Evolutionary conservation across 2,329 filamentous ascomycete genomes (phyloP).

Genomic region (Cephalotrichum gorgonifer): DNA sequence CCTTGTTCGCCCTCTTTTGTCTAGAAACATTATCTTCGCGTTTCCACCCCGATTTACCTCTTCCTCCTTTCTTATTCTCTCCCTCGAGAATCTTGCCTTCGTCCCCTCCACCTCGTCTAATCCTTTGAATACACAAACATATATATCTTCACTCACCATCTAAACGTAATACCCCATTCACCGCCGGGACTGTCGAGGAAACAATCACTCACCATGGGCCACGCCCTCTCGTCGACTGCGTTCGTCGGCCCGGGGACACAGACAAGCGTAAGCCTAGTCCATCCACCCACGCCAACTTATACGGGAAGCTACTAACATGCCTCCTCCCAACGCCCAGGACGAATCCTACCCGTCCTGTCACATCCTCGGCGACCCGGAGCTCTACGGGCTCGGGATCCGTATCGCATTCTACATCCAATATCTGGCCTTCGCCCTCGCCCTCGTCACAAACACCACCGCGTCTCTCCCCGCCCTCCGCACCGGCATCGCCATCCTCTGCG

Average conservation of each 20-base stretch:
- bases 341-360: conserved; percentile 9
- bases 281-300: neutral
- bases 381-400: conserved; percentile 7
- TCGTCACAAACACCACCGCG: neutral
- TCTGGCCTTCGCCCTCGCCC: conserved; percentile 3
- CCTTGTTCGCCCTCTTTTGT: too few species aligned
- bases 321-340: too few species aligned
- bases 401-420: conserved; percentile 7
- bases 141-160: too few species aligned
- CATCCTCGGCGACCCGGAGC: conserved; percentile 5
- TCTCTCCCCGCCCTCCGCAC: neutral
- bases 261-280: neutral
- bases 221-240: conserved; percentile 1
- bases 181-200: neutral
- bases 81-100: too few species aligned
- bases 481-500: conserved; percentile 1
- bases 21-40: too few species aligned
- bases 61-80: too few species aligned
- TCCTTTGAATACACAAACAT: too few species aligned
- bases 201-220: neutral
- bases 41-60: too few species aligned
- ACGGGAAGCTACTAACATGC: conserved; percentile 21
- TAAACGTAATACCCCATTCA: too few species aligned
- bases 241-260: neutral
- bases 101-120: too few species aligned